phyloP scores from a whole-genome alignment of 2,329 filamentous ascomycete genomes.

The Fusarium armeniacum region DNA sequence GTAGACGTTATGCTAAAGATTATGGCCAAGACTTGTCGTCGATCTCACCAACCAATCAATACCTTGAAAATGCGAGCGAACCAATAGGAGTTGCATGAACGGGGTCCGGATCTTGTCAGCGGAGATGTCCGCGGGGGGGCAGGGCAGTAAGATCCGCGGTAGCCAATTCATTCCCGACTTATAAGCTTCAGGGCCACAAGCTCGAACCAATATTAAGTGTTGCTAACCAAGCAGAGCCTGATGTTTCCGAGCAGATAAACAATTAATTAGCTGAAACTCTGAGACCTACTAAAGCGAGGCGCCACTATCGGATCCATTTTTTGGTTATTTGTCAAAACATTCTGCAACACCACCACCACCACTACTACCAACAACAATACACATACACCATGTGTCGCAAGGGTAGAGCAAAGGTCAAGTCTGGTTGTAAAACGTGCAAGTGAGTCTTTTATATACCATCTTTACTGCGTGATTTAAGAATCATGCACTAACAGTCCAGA shows the following conservation, averaged over 20 bases:
- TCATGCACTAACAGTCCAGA: neutral
- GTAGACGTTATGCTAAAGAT: neutral
- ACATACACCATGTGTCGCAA: constrained; percentile 22
- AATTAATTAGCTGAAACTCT: neutral
- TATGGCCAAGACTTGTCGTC: neutral
- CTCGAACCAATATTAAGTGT: constrained; percentile 5
- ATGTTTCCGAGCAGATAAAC: constrained; percentile 45
- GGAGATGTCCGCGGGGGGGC: constrained; percentile 22
- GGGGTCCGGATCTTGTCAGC: constrained; percentile 8
- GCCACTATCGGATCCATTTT: neutral
- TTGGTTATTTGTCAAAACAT: neutral
- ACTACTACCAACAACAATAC: neutral
- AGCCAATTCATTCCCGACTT: constrained; percentile 17
- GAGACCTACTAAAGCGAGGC: neutral
- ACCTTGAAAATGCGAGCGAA: constrained; percentile 35
- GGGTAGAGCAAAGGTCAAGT: constrained; percentile 39
- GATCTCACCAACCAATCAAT: constrained; percentile 34
- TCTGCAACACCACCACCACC: neutral
- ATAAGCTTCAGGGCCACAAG: constrained; percentile 19
- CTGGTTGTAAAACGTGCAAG: constrained; percentile 43
- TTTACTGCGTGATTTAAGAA: neutral
- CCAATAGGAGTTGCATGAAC: constrained; percentile 29
- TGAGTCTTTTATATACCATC: constrained; percentile 18
- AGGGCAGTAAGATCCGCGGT: constrained; percentile 19
- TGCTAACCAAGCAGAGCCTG: constrained; percentile 34